Conservation (phyloP, 1,284 basidiomycete genomes). For the Somion occarium region DNA sequence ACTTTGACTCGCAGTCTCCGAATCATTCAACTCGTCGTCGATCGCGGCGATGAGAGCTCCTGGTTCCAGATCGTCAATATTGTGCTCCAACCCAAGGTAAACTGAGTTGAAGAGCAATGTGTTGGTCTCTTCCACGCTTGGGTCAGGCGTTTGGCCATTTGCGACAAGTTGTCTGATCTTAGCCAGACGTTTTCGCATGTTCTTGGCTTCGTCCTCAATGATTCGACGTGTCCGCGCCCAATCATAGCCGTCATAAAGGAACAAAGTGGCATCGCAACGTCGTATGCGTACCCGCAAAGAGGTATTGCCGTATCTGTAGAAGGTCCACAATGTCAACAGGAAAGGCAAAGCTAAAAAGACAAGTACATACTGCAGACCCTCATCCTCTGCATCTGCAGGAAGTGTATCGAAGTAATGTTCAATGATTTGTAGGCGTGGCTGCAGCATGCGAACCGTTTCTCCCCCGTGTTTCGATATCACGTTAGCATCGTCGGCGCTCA, state of each 20-base stretch:
- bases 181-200: conserved; percentile 81
- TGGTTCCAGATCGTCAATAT: conserved; percentile 69
- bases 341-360: no score
- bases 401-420: conserved; percentile 74
- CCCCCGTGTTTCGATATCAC: conserved; percentile 68
- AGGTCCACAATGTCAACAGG: no score
- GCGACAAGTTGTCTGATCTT: conserved; percentile 95
- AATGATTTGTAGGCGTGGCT: conserved; percentile 51
- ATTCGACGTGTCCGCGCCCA: conserved; percentile 83
- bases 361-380: conserved; percentile 40
- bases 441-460: conserved; percentile 82
- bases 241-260: conserved; percentile 91
- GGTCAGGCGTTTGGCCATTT: conserved; percentile 84
- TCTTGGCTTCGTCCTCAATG: conserved; percentile 86
- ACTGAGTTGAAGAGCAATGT: conserved; percentile 90
- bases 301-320: conserved; percentile 46
- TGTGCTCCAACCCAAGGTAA: conserved; percentile 79
- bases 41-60: conserved; percentile 83
- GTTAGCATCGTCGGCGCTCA: conserved; percentile 31
- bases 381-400: conserved; percentile 45
- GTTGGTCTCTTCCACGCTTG: conserved; percentile 73
- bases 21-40: conserved; percentile 78
- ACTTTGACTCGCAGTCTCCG: conserved; percentile 68
- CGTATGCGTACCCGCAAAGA: conserved; percentile 51
- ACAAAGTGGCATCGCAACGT: conserved; percentile 59